A percentile compares a stretch with the other conserved stretches of the same genome.
These are phyloP conservation scores for Sporisorium scitamineum DNA, from an alignment of 1,284 basidiomycete species.

Conservation along the genomic window DNA sequence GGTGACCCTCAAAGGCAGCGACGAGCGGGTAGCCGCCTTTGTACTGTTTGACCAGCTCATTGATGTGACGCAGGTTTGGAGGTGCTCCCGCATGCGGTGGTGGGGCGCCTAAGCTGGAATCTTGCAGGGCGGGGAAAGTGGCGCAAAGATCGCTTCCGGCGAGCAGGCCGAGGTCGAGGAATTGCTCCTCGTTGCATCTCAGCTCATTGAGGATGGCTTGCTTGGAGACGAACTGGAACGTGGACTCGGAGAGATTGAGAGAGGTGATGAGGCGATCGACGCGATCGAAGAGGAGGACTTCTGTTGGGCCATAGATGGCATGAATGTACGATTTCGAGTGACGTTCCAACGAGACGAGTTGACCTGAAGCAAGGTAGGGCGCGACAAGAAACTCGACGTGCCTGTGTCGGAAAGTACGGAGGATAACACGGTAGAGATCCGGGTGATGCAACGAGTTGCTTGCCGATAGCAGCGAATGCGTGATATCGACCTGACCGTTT, in stretches of 20 bases:
- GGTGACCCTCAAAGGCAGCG: slow-evolving; percentile 71
- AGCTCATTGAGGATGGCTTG: slow-evolving; percentile 81
- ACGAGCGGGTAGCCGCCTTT: slow-evolving; percentile 61
- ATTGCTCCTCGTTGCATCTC: slow-evolving; percentile 85
- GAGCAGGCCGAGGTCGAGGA: slow-evolving; percentile 91
- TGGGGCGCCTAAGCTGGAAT: slow-evolving; percentile 71
- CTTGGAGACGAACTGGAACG: slow-evolving; percentile 88
- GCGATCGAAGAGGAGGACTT: slow-evolving; percentile 85
- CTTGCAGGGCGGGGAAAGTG: slow-evolving; percentile 80
- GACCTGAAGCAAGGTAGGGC: slow-evolving; percentile 89
- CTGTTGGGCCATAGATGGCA: slow-evolving; percentile 89
- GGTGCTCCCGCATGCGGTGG: slow-evolving; percentile 38
- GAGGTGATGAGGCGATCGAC: slow-evolving; percentile 93
- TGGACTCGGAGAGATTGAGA: slow-evolving; percentile 70
- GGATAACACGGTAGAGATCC: slow-evolving; percentile 91
- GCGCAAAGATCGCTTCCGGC: slow-evolving; percentile 88
- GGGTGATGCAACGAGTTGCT: slow-evolving; percentile 74
- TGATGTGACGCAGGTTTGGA: slow-evolving; percentile 69
- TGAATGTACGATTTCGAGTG: slow-evolving; percentile 95
- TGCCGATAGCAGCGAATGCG: slow-evolving; percentile 83
- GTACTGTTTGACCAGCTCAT: slow-evolving; percentile 68
- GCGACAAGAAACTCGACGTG: slow-evolving; percentile 97
- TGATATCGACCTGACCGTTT: slow-evolving; percentile 77
- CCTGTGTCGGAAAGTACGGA: slow-evolving; percentile 92
- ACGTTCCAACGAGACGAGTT: slow-evolving; percentile 93